A percentile compares a stretch with the other conserved stretches of the same genome.
Evolutionary conservation across 345 rosid species (phyloP).

Genomic region (Gossypioides kirkii): DNA sequence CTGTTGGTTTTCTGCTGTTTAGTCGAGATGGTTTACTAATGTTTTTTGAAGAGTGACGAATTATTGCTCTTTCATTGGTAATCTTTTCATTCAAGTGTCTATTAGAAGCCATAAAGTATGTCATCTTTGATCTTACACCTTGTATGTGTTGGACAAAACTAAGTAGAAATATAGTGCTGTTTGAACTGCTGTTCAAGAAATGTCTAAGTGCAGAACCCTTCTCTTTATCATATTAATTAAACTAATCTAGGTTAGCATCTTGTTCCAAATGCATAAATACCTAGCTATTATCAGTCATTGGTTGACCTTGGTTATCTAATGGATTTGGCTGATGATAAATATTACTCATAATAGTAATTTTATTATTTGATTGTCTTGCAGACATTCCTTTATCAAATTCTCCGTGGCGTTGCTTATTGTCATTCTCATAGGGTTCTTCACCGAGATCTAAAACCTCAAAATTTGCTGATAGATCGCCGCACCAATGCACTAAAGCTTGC

Average conservation of each 20-base stretch:
- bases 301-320: slow-evolving; percentile 5
- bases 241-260: background rate
- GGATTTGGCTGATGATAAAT: background rate
- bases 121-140: background rate
- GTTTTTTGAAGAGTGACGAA: no score
- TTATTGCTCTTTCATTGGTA: background rate
- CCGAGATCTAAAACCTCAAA: slow-evolving; percentile 97
- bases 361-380: slow-evolving; percentile 32
- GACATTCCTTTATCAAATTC: slow-evolving; percentile 92
- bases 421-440: slow-evolving; percentile 99
- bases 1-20: background rate
- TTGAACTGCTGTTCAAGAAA: background rate
- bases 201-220: background rate
- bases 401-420: slow-evolving; percentile 92
- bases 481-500: slow-evolving; percentile 94
- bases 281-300: background rate
- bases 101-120: background rate
- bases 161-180: background rate
- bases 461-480: slow-evolving; percentile 88
- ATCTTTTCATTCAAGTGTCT: background rate
- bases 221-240: background rate
- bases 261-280: background rate
- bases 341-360: background rate
- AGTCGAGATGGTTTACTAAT: background rate
- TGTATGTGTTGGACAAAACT: background rate